phyloP scores from a whole-genome alignment of 2,329 filamentous ascomycete genomes.

The Pyricularia grisea region DNA sequence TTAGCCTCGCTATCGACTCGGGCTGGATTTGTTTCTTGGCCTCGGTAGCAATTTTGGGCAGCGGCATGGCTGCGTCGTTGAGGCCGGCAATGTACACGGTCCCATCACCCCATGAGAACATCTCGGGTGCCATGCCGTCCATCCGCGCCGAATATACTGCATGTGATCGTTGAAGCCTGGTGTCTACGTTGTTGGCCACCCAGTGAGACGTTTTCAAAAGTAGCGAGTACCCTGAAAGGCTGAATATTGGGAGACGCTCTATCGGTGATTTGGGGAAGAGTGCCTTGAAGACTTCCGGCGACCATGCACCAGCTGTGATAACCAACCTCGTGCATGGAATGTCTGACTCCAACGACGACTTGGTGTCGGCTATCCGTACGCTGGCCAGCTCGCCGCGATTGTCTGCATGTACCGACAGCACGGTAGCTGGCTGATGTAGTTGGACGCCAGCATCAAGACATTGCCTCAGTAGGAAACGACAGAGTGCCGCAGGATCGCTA shows the following conservation, averaged over 20 bases:
- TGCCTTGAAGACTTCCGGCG: conserved; percentile 49
- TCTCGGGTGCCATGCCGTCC: conserved; percentile 56
- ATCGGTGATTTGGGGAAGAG: conserved; percentile 49
- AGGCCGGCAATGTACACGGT: conserved; percentile 67
- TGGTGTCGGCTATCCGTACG: conserved; percentile 37
- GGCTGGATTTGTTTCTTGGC: conserved; percentile 29
- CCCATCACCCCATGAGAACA: conserved; percentile 57
- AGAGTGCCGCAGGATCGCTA: conserved; percentile 56
- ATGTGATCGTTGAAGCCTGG: conserved; percentile 39
- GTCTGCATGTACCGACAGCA: conserved; percentile 42
- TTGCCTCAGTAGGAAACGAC: conserved; percentile 51
- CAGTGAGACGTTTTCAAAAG: conserved; percentile 53
- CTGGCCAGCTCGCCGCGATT: conserved; percentile 37
- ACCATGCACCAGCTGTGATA: conserved; percentile 64
- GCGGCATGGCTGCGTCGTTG: conserved; percentile 49
- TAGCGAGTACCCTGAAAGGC: conserved; percentile 64
- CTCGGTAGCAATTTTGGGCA: conserved; percentile 48
- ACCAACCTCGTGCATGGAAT: conserved; percentile 57
- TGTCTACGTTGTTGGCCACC: conserved; percentile 30
- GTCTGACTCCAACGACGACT: conserved; percentile 33
- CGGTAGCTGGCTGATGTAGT: conserved; percentile 55
- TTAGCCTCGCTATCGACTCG: conserved; percentile 38
- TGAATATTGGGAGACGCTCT: conserved; percentile 44
- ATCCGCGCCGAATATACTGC: conserved; percentile 54
- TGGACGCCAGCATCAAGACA: conserved; percentile 50